phyloP scores from a whole-genome alignment of 306 rosid species.

The Cucurbita argyrosperma region DNA sequence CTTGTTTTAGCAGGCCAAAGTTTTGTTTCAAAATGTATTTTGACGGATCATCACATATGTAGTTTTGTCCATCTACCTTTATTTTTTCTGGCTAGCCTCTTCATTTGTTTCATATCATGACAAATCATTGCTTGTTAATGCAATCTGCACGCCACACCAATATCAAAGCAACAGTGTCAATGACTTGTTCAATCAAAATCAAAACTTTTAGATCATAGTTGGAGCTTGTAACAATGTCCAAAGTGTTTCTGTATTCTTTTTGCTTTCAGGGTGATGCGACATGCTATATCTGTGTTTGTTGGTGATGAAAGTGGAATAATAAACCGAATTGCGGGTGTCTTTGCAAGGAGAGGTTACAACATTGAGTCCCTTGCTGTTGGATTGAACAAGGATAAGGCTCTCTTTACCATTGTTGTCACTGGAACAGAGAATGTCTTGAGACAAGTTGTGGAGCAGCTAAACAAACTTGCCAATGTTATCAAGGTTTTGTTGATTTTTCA shows the following conservation, averaged over 20 bases:
- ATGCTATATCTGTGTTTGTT: slow-evolving; percentile 47
- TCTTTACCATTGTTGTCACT: slow-evolving; percentile 44
- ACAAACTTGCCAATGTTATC: slow-evolving; percentile 48
- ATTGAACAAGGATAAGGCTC: slow-evolving; percentile 48
- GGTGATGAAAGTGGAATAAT: slow-evolving; percentile 62
- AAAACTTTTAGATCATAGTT: not conserved
- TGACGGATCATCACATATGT: no score
- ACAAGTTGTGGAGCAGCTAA: slow-evolving; percentile 50
- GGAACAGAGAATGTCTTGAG: slow-evolving; percentile 38
- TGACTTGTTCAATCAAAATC: not conserved
- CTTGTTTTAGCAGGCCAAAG: no score
- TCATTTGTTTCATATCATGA: no score
- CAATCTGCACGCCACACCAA: no score
- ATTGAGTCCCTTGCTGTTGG: slow-evolving; percentile 58
- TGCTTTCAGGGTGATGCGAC: slow-evolving; percentile 36
- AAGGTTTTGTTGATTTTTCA: slow-evolving; percentile 17
- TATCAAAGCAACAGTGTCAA: not conserved
- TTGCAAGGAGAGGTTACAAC: slow-evolving; percentile 54
- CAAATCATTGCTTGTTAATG: no score
- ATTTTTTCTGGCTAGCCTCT: no score
- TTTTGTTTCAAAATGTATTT: no score
- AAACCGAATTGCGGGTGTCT: slow-evolving; percentile 54
- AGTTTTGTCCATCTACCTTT: no score
- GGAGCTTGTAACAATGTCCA: not conserved
- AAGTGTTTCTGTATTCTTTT: not conserved